Evolutionary conservation across 1,284 basidiomycete genomes (phyloP).

Genomic region (Stereum hirsutum): DNA sequence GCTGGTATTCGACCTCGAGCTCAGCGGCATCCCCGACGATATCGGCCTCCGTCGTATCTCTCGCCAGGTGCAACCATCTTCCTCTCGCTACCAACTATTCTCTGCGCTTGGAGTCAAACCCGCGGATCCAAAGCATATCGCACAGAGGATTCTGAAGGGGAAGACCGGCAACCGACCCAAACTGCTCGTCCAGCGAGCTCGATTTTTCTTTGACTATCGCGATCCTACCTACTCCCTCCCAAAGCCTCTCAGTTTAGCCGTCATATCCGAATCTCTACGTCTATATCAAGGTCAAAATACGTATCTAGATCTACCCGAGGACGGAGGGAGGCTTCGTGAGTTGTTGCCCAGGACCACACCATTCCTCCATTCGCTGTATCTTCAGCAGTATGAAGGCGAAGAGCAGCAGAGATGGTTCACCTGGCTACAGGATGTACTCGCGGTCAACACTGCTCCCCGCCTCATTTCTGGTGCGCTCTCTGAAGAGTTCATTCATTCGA

Average conservation of each 20-base stretch:
- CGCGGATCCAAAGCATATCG: slow-evolving; percentile 5
- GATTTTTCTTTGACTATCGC: slow-evolving; percentile 12
- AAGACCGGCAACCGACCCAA: neutral
- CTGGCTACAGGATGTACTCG: slow-evolving; percentile 6
- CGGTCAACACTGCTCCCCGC: slow-evolving; percentile 6
- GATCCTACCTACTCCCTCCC: slow-evolving; percentile 8
- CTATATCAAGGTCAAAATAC: too few relatives aligned
- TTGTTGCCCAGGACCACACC: slow-evolving; percentile 4
- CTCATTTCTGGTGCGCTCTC: slow-evolving; percentile 1
- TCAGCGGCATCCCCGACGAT: slow-evolving; percentile 7
- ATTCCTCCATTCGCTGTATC: slow-evolving; percentile 10
- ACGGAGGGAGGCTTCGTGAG: slow-evolving; percentile 5
- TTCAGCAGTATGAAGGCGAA: slow-evolving; percentile 5
- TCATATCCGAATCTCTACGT: too few relatives aligned
- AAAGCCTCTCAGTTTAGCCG: slow-evolving; percentile 4
- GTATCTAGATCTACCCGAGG: too few relatives aligned
- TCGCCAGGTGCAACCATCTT: slow-evolving; percentile 3
- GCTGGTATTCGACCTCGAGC: slow-evolving; percentile 4
- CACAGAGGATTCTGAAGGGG: slow-evolving; percentile 4
- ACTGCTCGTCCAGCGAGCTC: slow-evolving; percentile 8
- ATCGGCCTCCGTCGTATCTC: slow-evolving; percentile 8
- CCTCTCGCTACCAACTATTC: slow-evolving; percentile 10
- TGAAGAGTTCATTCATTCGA: slow-evolving; percentile 5
- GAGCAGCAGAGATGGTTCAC: slow-evolving; percentile 5
- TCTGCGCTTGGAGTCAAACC: slow-evolving; percentile 6